phyloP scores from a whole-genome alignment of 2,329 filamentous ascomycete species.

The Chaetomium sp. region DNA sequence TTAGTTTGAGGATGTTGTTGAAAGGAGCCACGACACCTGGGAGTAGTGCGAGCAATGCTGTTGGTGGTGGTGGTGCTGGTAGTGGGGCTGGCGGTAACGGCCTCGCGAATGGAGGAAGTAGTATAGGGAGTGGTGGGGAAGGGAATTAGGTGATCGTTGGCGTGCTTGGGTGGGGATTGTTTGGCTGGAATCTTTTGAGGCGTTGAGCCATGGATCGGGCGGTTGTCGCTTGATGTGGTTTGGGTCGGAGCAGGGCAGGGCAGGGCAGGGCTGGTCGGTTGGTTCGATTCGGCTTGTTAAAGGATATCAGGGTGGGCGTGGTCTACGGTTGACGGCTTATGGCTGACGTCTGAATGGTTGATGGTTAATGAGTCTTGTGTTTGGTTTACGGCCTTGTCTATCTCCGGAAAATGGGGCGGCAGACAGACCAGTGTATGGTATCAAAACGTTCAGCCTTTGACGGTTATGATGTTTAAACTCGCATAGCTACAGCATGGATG shows the following conservation, averaged over 20 bases:
- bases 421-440: slow-evolving; percentile 1
- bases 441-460: neutral
- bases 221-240: too few species aligned
- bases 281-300: slow-evolving; percentile 2
- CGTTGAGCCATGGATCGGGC: neutral
- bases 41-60: neutral
- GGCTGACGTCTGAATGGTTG: too few species aligned
- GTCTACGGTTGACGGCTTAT: too few species aligned
- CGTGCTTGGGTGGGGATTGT: slow-evolving; percentile 1
- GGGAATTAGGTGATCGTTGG: slow-evolving; percentile 6
- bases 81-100: slow-evolving; percentile 9
- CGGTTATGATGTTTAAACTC: slow-evolving; percentile 1
- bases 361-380: neutral
- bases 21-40: slow-evolving; percentile 33
- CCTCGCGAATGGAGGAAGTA: neutral
- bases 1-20: slow-evolving; percentile 55
- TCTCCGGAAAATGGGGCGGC: neutral
- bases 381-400: neutral
- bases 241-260: too few species aligned
- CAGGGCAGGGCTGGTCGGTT: neutral
- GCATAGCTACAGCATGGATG: slow-evolving; percentile 2
- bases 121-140: slow-evolving; percentile 2
- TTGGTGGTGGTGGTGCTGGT: neutral
- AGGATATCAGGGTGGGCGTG: too few species aligned
- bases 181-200: neutral